Evolutionary conservation across 2,329 filamentous ascomycete species (phyloP), one percentile per base, ranked within the genome.

Genomic region (Apiospora koreana): DNA sequence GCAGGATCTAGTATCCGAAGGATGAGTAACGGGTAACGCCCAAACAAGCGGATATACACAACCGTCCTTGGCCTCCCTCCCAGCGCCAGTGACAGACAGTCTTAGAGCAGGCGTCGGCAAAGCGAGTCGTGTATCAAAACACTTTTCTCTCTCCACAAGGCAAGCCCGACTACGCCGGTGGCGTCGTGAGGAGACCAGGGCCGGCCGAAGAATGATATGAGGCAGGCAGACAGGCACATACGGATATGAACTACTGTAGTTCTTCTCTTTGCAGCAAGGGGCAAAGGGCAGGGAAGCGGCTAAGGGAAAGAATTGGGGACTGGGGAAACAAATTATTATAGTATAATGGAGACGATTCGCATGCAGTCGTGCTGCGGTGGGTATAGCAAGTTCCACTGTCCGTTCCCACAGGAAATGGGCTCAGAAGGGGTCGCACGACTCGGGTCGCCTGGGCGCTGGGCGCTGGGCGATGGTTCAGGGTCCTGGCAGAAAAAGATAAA

Each of bases 41-140:
- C n/a, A 62, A 62, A 62, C 54, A 38, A 38, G 54, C 54, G 54
- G 54, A 62, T 62, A 18, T 62, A 38, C 54, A 38, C 54, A 62
- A 62, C 31, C 54, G 54, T 10, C 31, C 35, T 12, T 38, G 31
- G 3, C 8, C 54, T 38, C 31, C 31, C 21, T 38, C 54, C 18
- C 16, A 38, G 31, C 31, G 54, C 31, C 54, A 62, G 54, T 12
- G 54, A 23, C 31, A 38, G 31, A n/a, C 31, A 62, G 21, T 38
- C 31, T n/a, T 35, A n/a, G 38, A 21, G 38, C 28, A 38, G 54
- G 31, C 54, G 31, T 38, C 38, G 31, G 31, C 54, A 62, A 31
- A n/a, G 54, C 54, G 54, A 62, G 54, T 62, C 54, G 54, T 62
- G 54, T 38, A 62, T 38, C 31, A 10, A 38, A n/a, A 62, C 54